Evolutionary conservation across 257 asterid species (phyloP).

Genomic region (Perilla frutescens): DNA sequence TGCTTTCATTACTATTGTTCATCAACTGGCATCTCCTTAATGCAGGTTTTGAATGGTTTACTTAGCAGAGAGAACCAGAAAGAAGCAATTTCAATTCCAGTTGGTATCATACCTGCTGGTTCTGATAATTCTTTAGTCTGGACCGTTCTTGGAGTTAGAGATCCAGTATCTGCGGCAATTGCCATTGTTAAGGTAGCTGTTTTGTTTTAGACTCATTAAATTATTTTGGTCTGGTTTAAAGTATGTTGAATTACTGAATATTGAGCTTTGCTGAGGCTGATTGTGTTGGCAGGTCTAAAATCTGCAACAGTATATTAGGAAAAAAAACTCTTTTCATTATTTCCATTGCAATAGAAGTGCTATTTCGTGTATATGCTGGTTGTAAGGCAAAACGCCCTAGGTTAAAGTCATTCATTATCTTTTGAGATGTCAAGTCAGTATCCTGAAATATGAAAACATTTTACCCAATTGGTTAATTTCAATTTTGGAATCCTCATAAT

Average conservation of each 20-base stretch:
- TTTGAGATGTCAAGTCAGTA: constrained; percentile 22
- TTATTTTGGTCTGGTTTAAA: constrained; percentile 19
- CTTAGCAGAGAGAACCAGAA: constrained; percentile 93
- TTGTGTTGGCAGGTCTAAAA: constrained; percentile 13
- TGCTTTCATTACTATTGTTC: constrained; percentile 19
- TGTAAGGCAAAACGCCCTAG: constrained; percentile 1
- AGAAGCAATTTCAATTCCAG: constrained; percentile 94
- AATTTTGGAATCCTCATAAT: background rate
- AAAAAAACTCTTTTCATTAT: constrained; percentile 6
- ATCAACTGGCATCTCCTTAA: constrained; percentile 8
- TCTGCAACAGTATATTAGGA: constrained; percentile 9
- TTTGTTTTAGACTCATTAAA: constrained; percentile 18
- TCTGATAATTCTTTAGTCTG: constrained; percentile 97
- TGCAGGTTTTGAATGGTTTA: constrained; percentile 95
- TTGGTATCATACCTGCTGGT: constrained; percentile 99
- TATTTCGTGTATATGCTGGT: background rate
- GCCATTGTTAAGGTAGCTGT: constrained; percentile 83
- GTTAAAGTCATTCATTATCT: constrained; percentile 16
- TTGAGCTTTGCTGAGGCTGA: constrained; percentile 9
- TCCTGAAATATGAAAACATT: constrained; percentile 17
- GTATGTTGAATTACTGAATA: constrained; percentile 24
- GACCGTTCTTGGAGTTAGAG: constrained; percentile 98
- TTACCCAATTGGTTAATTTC: constrained; percentile 6
- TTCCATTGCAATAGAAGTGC: constrained; percentile 10
- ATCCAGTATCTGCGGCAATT: constrained; percentile 95